phyloP scores from a whole-genome alignment of 2,329 filamentous ascomycete species.

The Cladosporium velox region DNA sequence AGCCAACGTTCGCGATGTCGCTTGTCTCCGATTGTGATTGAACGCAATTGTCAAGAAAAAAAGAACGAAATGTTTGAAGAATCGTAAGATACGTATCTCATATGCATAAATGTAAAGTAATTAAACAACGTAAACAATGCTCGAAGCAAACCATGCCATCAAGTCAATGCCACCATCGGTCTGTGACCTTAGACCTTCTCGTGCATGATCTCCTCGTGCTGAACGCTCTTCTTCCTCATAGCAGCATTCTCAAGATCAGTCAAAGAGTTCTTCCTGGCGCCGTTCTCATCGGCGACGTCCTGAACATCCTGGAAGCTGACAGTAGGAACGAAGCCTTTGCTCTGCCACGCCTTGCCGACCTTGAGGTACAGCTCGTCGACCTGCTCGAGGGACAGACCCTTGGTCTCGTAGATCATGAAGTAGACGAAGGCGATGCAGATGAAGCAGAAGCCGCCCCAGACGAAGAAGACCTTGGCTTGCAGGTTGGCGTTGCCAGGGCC shows the following conservation, averaged over 20 bases:
- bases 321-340: conserved; percentile 52
- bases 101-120: not conserved
- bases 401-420: conserved; percentile 73
- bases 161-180: not conserved
- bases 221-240: conserved; percentile 40
- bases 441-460: conserved; percentile 60
- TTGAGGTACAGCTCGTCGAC: conserved; percentile 77
- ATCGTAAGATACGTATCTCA: not conserved
- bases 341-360: conserved; percentile 60
- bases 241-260: conserved; percentile 37
- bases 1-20: too few species aligned
- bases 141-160: not conserved
- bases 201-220: conserved; percentile 30
- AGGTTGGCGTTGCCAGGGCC: conserved; percentile 69
- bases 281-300: conserved; percentile 35
- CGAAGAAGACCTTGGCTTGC: conserved; percentile 59
- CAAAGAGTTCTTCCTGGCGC: conserved; percentile 33
- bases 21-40: too few species aligned
- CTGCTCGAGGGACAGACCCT: conserved; percentile 78
- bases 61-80: not conserved
- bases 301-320: conserved; percentile 50
- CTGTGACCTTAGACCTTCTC: conserved; percentile 9
- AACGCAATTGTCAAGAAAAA: not conserved
- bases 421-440: conserved; percentile 52
- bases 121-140: not conserved